Evolutionary conservation across 2,329 filamentous ascomycete species (phyloP).

Genomic region (Calonectria naviculata): DNA sequence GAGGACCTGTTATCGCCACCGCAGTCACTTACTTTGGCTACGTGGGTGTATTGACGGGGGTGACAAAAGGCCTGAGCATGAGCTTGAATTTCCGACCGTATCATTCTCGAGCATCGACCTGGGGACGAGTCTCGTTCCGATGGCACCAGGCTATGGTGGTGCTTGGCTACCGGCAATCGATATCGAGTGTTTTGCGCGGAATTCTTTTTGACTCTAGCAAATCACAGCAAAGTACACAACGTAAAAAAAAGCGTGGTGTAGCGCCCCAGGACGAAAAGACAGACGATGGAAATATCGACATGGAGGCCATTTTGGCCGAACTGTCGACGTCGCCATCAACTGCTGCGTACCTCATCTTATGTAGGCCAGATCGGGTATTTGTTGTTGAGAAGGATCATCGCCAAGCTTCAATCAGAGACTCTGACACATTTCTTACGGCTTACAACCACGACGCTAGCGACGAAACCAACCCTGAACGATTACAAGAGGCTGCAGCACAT

Average conservation of each 20-base stretch:
- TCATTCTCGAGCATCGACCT: conserved; percentile 37
- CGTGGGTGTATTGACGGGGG: conserved; percentile 60
- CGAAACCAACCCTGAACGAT: conserved; percentile 30
- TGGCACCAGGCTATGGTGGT: conserved; percentile 43
- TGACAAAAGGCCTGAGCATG: conserved; percentile 56
- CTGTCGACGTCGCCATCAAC: conserved; percentile 37
- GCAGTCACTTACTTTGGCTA: conserved; percentile 62
- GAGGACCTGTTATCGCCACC: conserved; percentile 53
- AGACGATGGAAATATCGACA: background rate
- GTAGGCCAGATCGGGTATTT: conserved; percentile 34
- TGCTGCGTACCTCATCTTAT: conserved; percentile 45
- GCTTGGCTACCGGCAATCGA: conserved; percentile 34
- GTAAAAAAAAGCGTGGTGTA: background rate
- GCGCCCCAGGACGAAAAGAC: background rate
- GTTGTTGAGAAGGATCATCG: conserved; percentile 43
- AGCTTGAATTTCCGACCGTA: conserved; percentile 58
- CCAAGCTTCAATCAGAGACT: conserved; percentile 29
- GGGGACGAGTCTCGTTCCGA: conserved; percentile 35
- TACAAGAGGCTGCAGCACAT: conserved; percentile 18
- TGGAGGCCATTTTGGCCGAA: conserved; percentile 25
- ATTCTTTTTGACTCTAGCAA: conserved; percentile 26
- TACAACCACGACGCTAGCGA: conserved; percentile 43
- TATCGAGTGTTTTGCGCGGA: conserved; percentile 39
- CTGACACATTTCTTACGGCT: conserved; percentile 36
- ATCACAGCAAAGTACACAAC: accelerated